Evolutionary conservation across 108 stramenopile genomes (phyloP).

Genomic region (Hondaea fermentalgiana): DNA sequence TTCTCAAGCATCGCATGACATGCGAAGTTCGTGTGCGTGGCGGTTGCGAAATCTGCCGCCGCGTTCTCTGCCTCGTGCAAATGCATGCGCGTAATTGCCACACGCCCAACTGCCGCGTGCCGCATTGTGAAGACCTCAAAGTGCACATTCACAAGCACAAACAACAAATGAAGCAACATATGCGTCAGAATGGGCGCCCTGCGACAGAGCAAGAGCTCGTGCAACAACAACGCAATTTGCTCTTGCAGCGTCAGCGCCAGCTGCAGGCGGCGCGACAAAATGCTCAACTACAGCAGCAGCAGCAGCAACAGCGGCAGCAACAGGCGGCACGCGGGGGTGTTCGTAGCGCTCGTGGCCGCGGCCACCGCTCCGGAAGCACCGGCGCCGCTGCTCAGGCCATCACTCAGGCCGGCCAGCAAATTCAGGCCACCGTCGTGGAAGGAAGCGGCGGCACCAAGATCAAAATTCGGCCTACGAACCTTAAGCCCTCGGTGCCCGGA

Average conservation of each 20-base stretch:
- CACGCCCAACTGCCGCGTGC: not conserved
- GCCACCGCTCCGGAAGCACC: not conserved
- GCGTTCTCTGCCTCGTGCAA: constrained; percentile 4
- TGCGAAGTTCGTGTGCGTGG: constrained; percentile 8
- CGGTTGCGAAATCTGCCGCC: constrained; percentile 13
- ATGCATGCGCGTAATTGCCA: not conserved
- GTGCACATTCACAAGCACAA: constrained; percentile 4
- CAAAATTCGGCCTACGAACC: not conserved
- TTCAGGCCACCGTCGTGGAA: constrained; percentile 11
- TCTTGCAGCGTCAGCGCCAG: not conserved
- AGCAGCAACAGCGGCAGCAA: not conserved
- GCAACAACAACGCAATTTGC: not conserved
- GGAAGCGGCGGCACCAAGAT: constrained; percentile 9
- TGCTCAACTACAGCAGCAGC: not conserved
- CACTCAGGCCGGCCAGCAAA: not conserved
- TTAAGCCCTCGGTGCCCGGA: not conserved
- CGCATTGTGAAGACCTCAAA: constrained; percentile 10
- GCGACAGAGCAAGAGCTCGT: not conserved
- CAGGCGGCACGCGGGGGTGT: not conserved
- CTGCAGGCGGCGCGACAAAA: not conserved
- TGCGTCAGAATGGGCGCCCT: not conserved
- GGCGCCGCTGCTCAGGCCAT: not conserved
- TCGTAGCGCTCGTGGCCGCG: not conserved
- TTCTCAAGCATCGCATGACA: not conserved
- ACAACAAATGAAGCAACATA: not conserved